phyloP scores from a whole-genome alignment of 2,329 filamentous ascomycete species.

The Sphaerulina vaccinii region DNA sequence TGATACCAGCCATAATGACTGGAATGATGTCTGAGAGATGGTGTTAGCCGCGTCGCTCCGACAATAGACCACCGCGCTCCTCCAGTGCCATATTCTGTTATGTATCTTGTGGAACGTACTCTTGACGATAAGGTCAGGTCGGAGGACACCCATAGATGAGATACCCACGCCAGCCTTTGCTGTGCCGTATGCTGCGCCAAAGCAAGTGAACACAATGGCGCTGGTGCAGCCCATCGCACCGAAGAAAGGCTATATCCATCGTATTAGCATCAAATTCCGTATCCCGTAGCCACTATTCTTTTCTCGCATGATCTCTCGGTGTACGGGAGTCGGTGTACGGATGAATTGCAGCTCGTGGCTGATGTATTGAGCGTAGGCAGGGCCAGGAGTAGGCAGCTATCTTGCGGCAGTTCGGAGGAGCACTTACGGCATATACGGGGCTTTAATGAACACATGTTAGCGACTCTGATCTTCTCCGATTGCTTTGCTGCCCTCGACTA shows the following conservation, averaged over 20 bases:
- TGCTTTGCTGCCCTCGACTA: not conserved
- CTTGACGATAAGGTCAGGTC: slow-evolving; percentile 98
- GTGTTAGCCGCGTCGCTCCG: slow-evolving; percentile 19
- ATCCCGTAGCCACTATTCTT: not conserved
- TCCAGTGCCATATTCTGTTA: not conserved
- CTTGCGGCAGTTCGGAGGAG: slow-evolving; percentile 15
- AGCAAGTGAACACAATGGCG: slow-evolving; percentile 94
- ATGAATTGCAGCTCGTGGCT: not conserved
- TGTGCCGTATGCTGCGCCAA: slow-evolving; percentile 96
- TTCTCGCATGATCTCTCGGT: not conserved
- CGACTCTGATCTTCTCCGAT: not conserved
- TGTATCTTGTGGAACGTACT: slow-evolving; percentile 61
- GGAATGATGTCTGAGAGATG: slow-evolving; percentile 80
- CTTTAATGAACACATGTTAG: slow-evolving; percentile 51
- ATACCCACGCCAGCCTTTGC: slow-evolving; percentile 99
- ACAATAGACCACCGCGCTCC: not conserved
- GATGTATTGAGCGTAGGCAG: not conserved
- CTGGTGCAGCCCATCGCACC: slow-evolving; percentile 95
- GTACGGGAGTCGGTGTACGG: not conserved
- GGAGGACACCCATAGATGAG: slow-evolving; percentile 94
- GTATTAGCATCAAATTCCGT: slow-evolving; percentile 17
- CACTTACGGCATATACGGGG: slow-evolving; percentile 98
- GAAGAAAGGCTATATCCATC: slow-evolving; percentile 71
- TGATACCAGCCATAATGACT: slow-evolving; percentile 99
- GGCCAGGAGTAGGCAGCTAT: slow-evolving; percentile 5